phyloP scores from a whole-genome alignment of 1,139 yeast genomes.

The Candida glucosophila region DNA sequence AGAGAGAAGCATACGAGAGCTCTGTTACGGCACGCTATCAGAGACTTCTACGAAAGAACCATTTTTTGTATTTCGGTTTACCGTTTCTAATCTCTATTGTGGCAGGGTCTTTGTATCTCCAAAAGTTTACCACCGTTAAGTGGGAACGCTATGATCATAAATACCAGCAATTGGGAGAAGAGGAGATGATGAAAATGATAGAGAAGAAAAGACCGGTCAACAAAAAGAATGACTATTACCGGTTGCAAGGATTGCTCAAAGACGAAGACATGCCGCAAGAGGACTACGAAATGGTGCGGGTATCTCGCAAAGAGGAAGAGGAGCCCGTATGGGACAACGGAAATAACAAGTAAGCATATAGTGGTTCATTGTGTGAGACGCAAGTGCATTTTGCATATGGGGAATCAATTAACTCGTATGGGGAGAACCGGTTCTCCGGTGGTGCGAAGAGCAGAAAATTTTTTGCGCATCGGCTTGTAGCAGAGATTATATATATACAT shows the following conservation, averaged over 20 bases:
- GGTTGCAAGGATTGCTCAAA: constrained; percentile 72
- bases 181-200: constrained; percentile 56
- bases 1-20: constrained; percentile 56
- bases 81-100: constrained; percentile 81
- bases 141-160: constrained; percentile 77
- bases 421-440: too few relatives aligned
- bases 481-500: too few relatives aligned
- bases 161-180: constrained; percentile 64
- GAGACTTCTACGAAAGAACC: constrained; percentile 53
- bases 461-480: too few relatives aligned
- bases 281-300: constrained; percentile 53
- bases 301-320: constrained; percentile 73
- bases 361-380: neutral
- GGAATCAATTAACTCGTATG: too few relatives aligned
- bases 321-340: constrained; percentile 68
- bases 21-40: constrained; percentile 68
- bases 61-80: constrained; percentile 72
- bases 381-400: too few relatives aligned
- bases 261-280: constrained; percentile 57
- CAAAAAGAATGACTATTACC: constrained; percentile 76
- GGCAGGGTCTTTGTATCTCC: constrained; percentile 70
- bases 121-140: constrained; percentile 73
- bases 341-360: neutral
- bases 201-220: constrained; percentile 60
- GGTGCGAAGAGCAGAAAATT: too few relatives aligned